These are phyloP conservation scores for Parafenestella ontariensis DNA, from an alignment of 2,329 filamentous ascomycete genomes.

Conservation along the genomic window DNA sequence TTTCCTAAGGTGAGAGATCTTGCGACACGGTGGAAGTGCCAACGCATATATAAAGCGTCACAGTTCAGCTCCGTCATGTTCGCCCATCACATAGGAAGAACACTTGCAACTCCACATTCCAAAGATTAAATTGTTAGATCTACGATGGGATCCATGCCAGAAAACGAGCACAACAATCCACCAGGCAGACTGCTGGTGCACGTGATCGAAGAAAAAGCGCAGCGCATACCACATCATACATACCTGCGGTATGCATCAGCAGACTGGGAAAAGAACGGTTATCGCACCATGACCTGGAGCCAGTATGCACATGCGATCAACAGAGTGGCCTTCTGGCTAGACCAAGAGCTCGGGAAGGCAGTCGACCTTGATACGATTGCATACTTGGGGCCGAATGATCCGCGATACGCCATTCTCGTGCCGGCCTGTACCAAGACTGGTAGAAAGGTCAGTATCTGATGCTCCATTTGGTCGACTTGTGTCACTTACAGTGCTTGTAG, in stretches of 20 bases:
- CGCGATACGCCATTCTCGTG: slow-evolving; percentile 18
- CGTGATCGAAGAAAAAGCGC: slow-evolving; percentile 24
- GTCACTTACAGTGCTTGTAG: not conserved
- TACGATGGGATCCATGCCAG: not conserved
- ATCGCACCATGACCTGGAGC: slow-evolving; percentile 18
- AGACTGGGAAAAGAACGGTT: slow-evolving; percentile 21
- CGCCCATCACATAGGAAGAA: not conserved
- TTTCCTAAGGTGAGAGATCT: not conserved
- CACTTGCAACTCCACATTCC: not conserved
- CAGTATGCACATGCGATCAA: slow-evolving; percentile 19
- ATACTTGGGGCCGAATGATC: slow-evolving; percentile 22
- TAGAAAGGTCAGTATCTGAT: slow-evolving; percentile 9
- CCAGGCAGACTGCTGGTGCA: slow-evolving; percentile 10
- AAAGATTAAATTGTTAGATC: not conserved
- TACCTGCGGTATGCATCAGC: slow-evolving; percentile 19
- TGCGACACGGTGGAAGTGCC: not conserved
- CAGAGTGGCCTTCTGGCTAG: slow-evolving; percentile 25
- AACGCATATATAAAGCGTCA: not conserved
- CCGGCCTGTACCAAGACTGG: slow-evolving; percentile 19
- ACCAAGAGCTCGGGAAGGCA: slow-evolving; percentile 17
- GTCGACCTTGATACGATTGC: slow-evolving; percentile 14
- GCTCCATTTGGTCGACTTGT: not conserved
- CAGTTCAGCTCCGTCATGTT: not conserved
- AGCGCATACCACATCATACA: slow-evolving; percentile 14
- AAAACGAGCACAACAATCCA: not conserved